Conservation (phyloP, 192 early-diverging fungal species). For the Borealophlyctis nickersoniae region DNA sequence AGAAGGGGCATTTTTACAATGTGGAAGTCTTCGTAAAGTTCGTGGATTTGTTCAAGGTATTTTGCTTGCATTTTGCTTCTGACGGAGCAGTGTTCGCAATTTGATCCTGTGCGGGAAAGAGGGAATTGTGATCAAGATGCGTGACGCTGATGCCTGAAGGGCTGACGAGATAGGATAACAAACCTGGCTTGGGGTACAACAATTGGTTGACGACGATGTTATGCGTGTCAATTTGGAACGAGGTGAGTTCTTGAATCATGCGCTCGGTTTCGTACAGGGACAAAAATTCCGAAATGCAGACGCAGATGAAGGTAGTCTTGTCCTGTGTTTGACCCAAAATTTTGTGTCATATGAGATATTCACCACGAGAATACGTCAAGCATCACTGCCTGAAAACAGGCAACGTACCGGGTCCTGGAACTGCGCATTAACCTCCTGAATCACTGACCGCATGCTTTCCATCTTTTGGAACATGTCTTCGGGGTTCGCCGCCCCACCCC, state of each 20-base stretch:
- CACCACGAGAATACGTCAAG: neutral
- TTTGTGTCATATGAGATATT: conserved; percentile 7
- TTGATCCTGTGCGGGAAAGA: conserved; percentile 30
- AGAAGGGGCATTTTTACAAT: conserved; percentile 90
- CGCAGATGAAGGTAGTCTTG: conserved; percentile 98
- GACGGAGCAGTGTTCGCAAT: conserved; percentile 73
- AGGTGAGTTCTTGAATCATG: conserved; percentile 98
- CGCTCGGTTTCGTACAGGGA: conserved; percentile 99
- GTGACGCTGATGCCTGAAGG: neutral
- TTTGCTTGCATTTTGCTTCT: conserved; percentile 98
- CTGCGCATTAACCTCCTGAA: conserved; percentile 97
- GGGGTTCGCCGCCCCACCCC: conserved; percentile 53
- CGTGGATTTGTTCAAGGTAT: conserved; percentile 97
- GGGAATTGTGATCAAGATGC: conserved; percentile 8
- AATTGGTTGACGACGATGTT: conserved; percentile 99
- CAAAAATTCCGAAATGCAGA: conserved; percentile 98
- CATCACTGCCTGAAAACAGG: neutral
- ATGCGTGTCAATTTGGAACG: conserved; percentile 97
- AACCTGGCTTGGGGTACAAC: conserved; percentile 86
- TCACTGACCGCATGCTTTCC: conserved; percentile 92
- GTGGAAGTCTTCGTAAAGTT: conserved; percentile 99
- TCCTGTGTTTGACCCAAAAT: conserved; percentile 49
- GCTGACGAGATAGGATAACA: neutral
- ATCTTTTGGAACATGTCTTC: conserved; percentile 96
- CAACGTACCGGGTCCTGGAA: conserved; percentile 93